These are phyloP conservation scores for Neofusicoccum cordaticola DNA, from an alignment of 2,329 filamentous ascomycete genomes.

Conservation along the genomic window DNA sequence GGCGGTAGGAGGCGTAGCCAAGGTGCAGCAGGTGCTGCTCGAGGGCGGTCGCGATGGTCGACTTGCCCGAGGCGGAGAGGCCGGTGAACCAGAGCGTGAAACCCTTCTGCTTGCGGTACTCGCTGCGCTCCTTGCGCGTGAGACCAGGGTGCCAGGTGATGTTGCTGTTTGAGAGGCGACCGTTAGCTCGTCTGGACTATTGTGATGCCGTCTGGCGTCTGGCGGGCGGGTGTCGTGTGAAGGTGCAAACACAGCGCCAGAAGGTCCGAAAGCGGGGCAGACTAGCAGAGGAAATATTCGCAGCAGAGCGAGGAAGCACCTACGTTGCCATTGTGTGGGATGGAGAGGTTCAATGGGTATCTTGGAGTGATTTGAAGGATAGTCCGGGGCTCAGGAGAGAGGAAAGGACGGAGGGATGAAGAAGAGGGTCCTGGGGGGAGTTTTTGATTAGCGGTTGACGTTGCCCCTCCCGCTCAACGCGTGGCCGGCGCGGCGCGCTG, in stretches of 20 bases:
- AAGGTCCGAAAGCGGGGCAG: conserved; percentile 3
- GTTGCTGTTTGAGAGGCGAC: conserved; percentile 57
- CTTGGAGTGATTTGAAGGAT: not conserved
- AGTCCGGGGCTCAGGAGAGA: not conserved
- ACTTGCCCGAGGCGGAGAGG: conserved; percentile 93
- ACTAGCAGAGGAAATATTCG: not conserved
- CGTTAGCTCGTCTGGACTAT: not conserved
- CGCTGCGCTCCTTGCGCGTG: conserved; percentile 72
- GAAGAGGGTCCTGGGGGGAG: not conserved
- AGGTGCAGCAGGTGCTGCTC: conserved; percentile 94
- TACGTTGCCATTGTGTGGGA: conserved; percentile 34
- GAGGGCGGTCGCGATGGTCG: conserved; percentile 91
- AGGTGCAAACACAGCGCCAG: not conserved
- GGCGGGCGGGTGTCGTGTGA: not conserved
- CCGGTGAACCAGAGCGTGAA: conserved; percentile 98
- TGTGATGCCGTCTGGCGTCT: not conserved
- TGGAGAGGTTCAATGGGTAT: not conserved
- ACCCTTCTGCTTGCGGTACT: conserved; percentile 76
- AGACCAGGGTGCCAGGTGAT: conserved; percentile 87
- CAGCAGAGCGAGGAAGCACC: conserved; percentile 18
- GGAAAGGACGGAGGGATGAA: not conserved
- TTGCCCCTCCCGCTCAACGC: conserved; percentile 15
- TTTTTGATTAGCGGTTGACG: conserved; percentile 17
- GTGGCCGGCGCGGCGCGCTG: conserved; percentile 1
- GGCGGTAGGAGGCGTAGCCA: conserved; percentile 78